Evolutionary conservation across 306 rosid genomes (phyloP).

Genomic region (Oemleria cerasiformis): DNA sequence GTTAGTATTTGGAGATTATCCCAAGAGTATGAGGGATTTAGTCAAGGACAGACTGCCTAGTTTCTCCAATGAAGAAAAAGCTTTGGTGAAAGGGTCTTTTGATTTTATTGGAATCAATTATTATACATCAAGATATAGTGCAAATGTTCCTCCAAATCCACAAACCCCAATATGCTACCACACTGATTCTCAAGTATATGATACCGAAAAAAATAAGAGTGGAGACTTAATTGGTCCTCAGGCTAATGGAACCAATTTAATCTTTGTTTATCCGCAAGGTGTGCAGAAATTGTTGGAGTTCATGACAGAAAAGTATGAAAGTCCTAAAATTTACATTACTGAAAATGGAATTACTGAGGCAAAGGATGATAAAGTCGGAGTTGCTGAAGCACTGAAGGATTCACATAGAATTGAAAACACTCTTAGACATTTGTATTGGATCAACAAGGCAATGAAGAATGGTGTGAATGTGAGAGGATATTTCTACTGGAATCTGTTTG

Average conservation of each 20-base stretch:
- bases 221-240: constrained; percentile 23
- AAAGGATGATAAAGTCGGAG: neutral
- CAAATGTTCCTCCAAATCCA: neutral
- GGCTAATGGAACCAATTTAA: constrained; percentile 15
- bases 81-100: constrained; percentile 11
- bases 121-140: constrained; percentile 2
- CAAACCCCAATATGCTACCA: neutral
- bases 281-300: constrained; percentile 20
- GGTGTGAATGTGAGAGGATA: too few relatives aligned
- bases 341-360: constrained; percentile 19
- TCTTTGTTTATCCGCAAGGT: constrained; percentile 21
- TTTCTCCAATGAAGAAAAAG: constrained; percentile 13
- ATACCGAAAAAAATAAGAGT: neutral
- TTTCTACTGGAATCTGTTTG: too few relatives aligned
- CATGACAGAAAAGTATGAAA: constrained; percentile 10
- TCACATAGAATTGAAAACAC: too few relatives aligned
- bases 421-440: too few relatives aligned
- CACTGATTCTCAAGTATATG: neutral
- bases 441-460: constrained; percentile 4
- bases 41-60: constrained; percentile 17
- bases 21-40: constrained; percentile 15
- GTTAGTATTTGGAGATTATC: constrained; percentile 22
- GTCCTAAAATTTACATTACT: constrained; percentile 16
- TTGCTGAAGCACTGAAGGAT: neutral
- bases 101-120: constrained; percentile 24